Evolutionary conservation across 2,329 filamentous ascomycete genomes (phyloP).

Genomic region (Ophidiomyces ophidiicola): DNA sequence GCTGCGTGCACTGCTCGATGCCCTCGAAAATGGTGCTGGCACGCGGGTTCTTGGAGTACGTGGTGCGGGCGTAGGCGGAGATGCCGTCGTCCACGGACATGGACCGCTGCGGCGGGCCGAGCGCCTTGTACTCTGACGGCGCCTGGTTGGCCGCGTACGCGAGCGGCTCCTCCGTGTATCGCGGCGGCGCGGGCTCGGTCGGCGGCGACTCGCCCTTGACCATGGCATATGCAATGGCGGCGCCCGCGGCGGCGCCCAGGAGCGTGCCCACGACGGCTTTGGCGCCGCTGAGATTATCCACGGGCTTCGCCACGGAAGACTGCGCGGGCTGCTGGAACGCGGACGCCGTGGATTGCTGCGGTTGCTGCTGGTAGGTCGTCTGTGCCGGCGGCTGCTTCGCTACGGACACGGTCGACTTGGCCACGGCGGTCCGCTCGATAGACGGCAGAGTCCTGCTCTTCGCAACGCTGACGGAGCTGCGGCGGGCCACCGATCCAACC

Average conservation of each 20-base stretch:
- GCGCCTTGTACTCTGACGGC: conserved; percentile 22
- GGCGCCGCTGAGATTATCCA: conserved; percentile 30
- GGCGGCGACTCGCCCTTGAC: conserved; percentile 33
- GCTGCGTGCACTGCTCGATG: conserved; percentile 20
- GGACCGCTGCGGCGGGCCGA: conserved; percentile 23
- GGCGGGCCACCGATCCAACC: conserved; percentile 19
- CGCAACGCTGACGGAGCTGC: conserved; percentile 16
- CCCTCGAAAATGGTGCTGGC: conserved; percentile 33
- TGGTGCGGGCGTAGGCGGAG: conserved; percentile 25
- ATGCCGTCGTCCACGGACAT: conserved; percentile 19
- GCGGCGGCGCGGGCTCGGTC: conserved; percentile 17
- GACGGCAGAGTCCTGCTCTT: conserved; percentile 11
- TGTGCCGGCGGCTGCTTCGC: conserved; percentile 9
- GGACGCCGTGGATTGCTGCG: conserved; percentile 14
- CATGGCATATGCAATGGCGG: conserved; percentile 64
- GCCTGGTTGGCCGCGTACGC: conserved; percentile 14
- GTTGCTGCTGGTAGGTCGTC: conserved; percentile 20
- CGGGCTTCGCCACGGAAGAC: conserved; percentile 22
- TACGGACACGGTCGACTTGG: conserved; percentile 11
- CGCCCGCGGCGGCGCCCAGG: conserved; percentile 66
- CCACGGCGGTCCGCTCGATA: conserved; percentile 15
- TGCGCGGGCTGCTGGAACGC: too few relatives aligned
- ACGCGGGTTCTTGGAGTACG: conserved; percentile 30
- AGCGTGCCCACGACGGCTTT: conserved; percentile 62
- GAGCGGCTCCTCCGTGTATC: conserved; percentile 17